Base-by-base conservation (phyloP, 495 filamentous ascomycete species). In the Neurospora sp. region DNA sequence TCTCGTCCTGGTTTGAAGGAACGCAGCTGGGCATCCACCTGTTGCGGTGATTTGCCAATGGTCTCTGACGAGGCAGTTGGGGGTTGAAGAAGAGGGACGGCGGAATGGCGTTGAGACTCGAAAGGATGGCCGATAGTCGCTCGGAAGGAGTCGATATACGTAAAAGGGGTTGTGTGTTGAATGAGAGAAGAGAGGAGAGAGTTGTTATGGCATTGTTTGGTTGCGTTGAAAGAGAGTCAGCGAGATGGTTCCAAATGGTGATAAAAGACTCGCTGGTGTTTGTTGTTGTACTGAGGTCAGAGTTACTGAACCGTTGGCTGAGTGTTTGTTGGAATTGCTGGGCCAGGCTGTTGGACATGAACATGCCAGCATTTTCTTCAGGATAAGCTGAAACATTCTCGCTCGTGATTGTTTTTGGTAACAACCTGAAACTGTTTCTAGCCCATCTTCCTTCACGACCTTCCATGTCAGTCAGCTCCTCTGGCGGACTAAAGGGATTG, bases 1-100 rank as follows among this genome's bases (percentile, higher is more conserved):
- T 22, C 48, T 59, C 48, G 0, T 70, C 72, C 41, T 77, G 73
- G n/a, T 45, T 41, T 1, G 73, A 75, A n/a, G 75, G 77, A 10
- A 39, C 73, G 73, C 2, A 74, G 42, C 3, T 27, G 5, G 77
- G 77, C 9, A 78, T 45, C 77, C 77, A 78, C 18, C 75, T 75
- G 18, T 75, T 72, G 2, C 77, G 70, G 10, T 77, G 75, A n/a
- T 75, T 70, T 2, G 48, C 45, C 1, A 69, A 40, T 3, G 77
- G 75, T 1, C 70, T 72, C 12, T 78, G 72, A 9, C 77, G 45
- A 35, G 75, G 75, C 0, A 70, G 73, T 7, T 72, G 38, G 0
- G 72, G 9, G 72, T 74, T 78, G 61, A 78, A 74, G n/a, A 78
- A 73, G 14, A 75, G 27, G 0, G 77, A 78, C 10, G 75, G 40